Conservation (phyloP, 2,329 filamentous ascomycete genomes). For the Dothistroma pini region DNA sequence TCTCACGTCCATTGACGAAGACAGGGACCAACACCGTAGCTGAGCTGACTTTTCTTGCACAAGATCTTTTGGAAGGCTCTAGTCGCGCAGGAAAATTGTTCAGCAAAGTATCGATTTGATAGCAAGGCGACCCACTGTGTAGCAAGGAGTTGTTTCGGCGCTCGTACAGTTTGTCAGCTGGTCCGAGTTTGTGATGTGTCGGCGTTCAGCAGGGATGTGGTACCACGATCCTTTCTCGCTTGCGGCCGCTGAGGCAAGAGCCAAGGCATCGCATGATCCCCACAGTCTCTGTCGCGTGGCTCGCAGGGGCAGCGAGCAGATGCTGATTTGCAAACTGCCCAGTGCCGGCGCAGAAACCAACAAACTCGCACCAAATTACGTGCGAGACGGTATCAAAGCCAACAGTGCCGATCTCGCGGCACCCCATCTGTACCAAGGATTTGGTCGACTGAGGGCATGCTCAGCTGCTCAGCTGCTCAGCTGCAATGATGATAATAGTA, state of each 20-base stretch:
- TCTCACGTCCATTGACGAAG: background rate
- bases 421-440: background rate
- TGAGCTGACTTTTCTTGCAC: conserved; percentile 1
- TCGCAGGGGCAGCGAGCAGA: background rate
- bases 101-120: background rate
- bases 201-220: conserved; percentile 3
- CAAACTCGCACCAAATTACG: background rate
- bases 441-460: background rate
- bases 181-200: background rate
- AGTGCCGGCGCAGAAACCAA: too few relatives aligned
- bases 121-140: background rate
- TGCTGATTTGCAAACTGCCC: background rate
- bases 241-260: background rate
- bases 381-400: background rate
- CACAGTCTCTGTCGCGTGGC: background rate
- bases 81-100: background rate
- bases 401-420: background rate
- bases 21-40: background rate
- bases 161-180: conserved; percentile 5
- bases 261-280: background rate
- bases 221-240: background rate
- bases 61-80: conserved; percentile 1
- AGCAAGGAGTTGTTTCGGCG: conserved; percentile 2
- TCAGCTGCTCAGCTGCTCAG: background rate
- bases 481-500: background rate